Percentiles rank a stretch among this genome's conserved stretches.
phyloP scores from a whole-genome alignment of 2,329 filamentous ascomycete genomes.

The Trichoderma breve region DNA sequence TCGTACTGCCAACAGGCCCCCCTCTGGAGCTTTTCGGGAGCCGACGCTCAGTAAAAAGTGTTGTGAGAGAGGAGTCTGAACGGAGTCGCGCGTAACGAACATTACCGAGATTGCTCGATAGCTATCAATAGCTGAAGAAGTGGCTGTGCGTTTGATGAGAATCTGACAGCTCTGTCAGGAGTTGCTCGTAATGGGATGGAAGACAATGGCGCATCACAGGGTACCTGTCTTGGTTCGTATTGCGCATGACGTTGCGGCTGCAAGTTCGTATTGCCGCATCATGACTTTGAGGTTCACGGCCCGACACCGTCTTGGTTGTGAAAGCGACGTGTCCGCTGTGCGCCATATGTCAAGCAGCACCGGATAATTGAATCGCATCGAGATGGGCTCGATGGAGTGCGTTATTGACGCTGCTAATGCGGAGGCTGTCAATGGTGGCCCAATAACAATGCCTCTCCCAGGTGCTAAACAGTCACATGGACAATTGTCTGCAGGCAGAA shows the following conservation, averaged over 20 bases:
- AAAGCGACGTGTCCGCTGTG: background rate
- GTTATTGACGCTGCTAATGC: background rate
- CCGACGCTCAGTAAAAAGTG: background rate
- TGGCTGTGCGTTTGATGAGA: slow-evolving; percentile 3
- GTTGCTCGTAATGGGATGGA: background rate
- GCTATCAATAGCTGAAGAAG: background rate
- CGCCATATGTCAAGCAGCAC: background rate
- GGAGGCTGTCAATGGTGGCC: background rate
- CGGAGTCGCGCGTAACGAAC: background rate
- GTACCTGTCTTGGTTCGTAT: background rate
- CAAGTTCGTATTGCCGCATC: background rate
- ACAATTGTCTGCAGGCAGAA: background rate
- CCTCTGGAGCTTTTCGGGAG: too few species aligned
- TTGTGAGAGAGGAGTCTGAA: background rate
- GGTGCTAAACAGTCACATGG: background rate
- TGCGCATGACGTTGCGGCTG: background rate
- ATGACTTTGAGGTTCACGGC: background rate
- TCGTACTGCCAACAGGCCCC: background rate
- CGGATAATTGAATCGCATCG: slow-evolving; percentile 13
- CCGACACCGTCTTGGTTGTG: background rate
- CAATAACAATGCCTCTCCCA: background rate
- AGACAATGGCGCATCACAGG: background rate
- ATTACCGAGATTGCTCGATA: background rate
- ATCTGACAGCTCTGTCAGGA: background rate
- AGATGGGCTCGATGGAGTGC: background rate